These are phyloP conservation scores for Fraxinus nigra DNA, from an alignment of 305 asterid species.

Conservation along the genomic window DNA sequence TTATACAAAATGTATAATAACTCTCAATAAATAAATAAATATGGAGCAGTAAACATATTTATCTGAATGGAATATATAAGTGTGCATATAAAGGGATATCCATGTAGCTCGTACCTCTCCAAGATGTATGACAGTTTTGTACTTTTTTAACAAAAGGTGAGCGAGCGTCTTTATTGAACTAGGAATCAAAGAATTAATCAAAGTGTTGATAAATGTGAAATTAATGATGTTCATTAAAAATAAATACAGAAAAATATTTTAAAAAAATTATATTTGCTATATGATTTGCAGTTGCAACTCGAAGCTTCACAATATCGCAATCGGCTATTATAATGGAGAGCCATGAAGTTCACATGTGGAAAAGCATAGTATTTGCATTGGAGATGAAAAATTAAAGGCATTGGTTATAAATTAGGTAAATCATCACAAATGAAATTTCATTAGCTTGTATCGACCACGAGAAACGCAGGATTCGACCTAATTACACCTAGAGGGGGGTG, in stretches of 20 bases:
- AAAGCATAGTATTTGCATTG: not conserved
- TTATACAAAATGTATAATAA: not conserved
- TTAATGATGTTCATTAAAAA: not conserved
- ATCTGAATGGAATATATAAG: not conserved
- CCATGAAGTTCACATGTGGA: not conserved
- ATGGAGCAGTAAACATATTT: not conserved
- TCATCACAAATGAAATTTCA: not conserved
- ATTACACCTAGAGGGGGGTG: no score
- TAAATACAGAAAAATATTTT: not conserved
- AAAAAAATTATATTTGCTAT: slow-evolving; percentile 62
- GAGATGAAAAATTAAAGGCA: not conserved
- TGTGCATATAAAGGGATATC: not conserved
- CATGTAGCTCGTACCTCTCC: slow-evolving; percentile 70
- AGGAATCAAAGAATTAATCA: no score
- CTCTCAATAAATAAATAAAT: not conserved
- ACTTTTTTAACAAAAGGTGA: slow-evolving; percentile 89
- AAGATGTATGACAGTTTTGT: slow-evolving; percentile 89
- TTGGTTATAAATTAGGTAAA: not conserved
- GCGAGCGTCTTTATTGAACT: slow-evolving; percentile 94
- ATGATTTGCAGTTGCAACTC: slow-evolving; percentile 84
- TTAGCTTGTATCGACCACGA: not conserved
- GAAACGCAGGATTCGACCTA: no score
- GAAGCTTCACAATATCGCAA: slow-evolving; percentile 87
- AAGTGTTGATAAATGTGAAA: slow-evolving; percentile 2
- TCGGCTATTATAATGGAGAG: slow-evolving; percentile 44